These are phyloP conservation scores for Trichoderma koningiopsis DNA, from an alignment of 2,329 filamentous ascomycete species.

Conservation along the genomic window DNA sequence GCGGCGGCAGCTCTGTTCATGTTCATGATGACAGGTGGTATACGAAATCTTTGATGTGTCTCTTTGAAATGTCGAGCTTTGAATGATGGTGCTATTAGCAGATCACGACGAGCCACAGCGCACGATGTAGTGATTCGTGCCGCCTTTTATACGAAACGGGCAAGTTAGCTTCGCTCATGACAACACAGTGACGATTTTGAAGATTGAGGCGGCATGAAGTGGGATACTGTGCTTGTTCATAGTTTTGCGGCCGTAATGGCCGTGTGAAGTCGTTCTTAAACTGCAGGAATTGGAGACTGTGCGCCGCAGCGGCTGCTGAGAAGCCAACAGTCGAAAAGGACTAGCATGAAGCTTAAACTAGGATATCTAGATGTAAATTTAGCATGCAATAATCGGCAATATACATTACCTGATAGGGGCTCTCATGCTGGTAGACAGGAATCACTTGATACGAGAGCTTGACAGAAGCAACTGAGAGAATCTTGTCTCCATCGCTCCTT, in stretches of 20 bases:
- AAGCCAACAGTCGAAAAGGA: background rate
- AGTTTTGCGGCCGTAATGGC: background rate
- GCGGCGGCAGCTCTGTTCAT: constrained; percentile 9
- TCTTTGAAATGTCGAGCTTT: background rate
- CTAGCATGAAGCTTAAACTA: background rate
- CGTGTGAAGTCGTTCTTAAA: background rate
- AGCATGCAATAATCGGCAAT: background rate
- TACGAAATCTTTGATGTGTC: background rate
- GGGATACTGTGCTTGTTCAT: background rate
- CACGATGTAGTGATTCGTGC: background rate
- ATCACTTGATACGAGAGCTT: background rate
- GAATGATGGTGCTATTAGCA: background rate
- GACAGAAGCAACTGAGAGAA: background rate
- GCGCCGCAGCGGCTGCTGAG: background rate
- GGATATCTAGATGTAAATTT: background rate
- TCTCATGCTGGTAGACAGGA: too few species aligned
- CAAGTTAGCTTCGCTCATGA: constrained; percentile 6
- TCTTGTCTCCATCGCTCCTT: background rate
- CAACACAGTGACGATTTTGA: constrained; percentile 11
- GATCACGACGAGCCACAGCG: background rate
- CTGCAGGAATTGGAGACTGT: background rate
- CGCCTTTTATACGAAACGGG: constrained; percentile 1
- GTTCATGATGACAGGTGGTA: background rate
- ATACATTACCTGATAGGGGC: background rate
- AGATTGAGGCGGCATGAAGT: background rate